Evolutionary conservation across 225 moss, liverwort and hornwort species (phyloP).

Genomic region (Polytrichum formosum): DNA sequence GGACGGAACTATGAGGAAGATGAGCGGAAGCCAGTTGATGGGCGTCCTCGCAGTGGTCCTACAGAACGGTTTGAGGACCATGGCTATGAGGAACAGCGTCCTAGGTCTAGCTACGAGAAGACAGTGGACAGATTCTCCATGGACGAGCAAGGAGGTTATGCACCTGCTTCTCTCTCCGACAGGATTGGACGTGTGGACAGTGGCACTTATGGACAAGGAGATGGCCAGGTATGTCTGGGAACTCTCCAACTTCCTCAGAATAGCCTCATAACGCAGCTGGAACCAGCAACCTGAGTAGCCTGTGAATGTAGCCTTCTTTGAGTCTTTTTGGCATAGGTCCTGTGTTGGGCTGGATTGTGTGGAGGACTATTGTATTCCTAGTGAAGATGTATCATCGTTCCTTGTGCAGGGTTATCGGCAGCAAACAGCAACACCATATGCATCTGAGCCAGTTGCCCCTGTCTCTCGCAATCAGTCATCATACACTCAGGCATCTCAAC

Average conservation of each 20-base stretch:
- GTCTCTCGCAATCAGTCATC: conserved; percentile 60
- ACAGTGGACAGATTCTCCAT: conserved; percentile 68
- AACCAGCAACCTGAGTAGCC: no score
- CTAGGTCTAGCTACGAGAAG: conserved; percentile 57
- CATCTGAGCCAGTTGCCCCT: conserved; percentile 56
- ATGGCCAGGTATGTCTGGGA: conserved; percentile 41
- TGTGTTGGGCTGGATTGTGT: no score
- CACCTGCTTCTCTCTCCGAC: conserved; percentile 42
- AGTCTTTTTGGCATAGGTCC: no score
- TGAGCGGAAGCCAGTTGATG: conserved; percentile 95
- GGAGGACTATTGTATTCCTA: no score
- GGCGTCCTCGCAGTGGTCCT: conserved; percentile 86
- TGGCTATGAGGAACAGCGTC: conserved; percentile 74
- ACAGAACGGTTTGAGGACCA: conserved; percentile 87
- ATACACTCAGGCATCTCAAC: conserved; percentile 55
- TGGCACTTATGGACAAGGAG: conserved; percentile 69
- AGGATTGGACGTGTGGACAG: conserved; percentile 52
- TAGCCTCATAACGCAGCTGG: no score
- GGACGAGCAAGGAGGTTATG: conserved; percentile 70
- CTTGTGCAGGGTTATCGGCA: conserved; percentile 50
- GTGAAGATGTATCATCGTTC: neutral
- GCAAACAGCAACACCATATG: conserved; percentile 43
- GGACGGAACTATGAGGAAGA: conserved; percentile 99
- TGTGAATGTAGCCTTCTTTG: no score
- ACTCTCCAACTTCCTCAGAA: no score